These are phyloP conservation scores for Euphorbia pulcherrima DNA, from an alignment of 345 rosid genomes.

Conservation along the genomic window DNA sequence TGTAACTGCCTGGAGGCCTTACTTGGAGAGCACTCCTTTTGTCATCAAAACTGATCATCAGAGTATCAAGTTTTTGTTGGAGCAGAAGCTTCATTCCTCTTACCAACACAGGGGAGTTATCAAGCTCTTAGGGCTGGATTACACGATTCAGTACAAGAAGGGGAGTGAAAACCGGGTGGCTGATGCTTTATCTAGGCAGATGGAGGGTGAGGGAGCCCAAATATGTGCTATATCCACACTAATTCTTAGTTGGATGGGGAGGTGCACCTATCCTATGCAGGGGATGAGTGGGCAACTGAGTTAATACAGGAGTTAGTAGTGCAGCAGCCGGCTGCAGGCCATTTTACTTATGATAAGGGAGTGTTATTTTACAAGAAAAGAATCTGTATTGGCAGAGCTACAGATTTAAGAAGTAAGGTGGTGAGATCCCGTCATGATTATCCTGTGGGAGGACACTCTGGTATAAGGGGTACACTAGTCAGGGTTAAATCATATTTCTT, in stretches of 20 bases:
- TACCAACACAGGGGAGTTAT: too few relatives aligned
- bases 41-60: neutral
- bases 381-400: neutral
- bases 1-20: neutral
- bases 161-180: neutral
- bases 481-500: too few relatives aligned
- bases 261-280: neutral
- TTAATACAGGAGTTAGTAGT: neutral
- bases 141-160: neutral
- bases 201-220: neutral
- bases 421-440: neutral
- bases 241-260: too few relatives aligned
- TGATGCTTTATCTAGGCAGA: neutral
- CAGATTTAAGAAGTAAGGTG: neutral
- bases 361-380: neutral
- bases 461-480: too few relatives aligned
- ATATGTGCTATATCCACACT: too few relatives aligned
- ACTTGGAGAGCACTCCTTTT: neutral
- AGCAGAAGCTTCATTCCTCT: too few relatives aligned
- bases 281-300: neutral
- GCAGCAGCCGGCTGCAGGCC: neutral
- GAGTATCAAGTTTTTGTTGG: too few relatives aligned
- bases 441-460: neutral
- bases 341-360: too few relatives aligned
- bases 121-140: neutral